Percentiles rank a stretch among this genome's conserved stretches.
phyloP scores from a whole-genome alignment of 257 asterid species.

The Solanum dulcamara region DNA sequence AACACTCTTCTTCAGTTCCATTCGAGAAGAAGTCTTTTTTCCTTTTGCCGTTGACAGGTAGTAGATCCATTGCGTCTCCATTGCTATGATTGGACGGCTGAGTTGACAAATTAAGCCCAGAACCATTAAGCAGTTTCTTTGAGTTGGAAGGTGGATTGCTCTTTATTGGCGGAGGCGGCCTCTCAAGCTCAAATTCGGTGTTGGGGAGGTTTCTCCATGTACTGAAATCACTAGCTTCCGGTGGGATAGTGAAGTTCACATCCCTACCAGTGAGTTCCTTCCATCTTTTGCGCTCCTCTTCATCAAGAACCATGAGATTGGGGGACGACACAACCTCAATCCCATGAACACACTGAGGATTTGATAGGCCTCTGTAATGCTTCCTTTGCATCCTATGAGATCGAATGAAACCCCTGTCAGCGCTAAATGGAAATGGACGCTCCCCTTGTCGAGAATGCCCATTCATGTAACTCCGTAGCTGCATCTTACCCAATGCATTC shows the following conservation, averaged over 20 bases:
- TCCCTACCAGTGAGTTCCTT: constrained; percentile 56
- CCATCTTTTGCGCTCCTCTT: constrained; percentile 64
- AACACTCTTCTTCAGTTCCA: constrained; percentile 39
- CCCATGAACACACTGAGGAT: constrained; percentile 73
- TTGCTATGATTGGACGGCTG: constrained; percentile 28
- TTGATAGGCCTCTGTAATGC: constrained; percentile 63
- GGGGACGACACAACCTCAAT: constrained; percentile 50
- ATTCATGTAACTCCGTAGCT: constrained; percentile 65
- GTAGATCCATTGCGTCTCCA: constrained; percentile 36
- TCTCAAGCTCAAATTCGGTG: constrained; percentile 58
- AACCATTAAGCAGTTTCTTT: constrained; percentile 49
- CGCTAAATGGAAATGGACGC: constrained; percentile 59
- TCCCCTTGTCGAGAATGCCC: constrained; percentile 79
- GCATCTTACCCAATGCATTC: constrained; percentile 80
- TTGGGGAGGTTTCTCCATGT: constrained; percentile 61
- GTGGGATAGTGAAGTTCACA: constrained; percentile 30
- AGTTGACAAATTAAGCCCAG: constrained; percentile 49
- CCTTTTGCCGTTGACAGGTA: constrained; percentile 41
- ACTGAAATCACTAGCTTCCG: constrained; percentile 52
- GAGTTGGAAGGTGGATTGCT: constrained; percentile 22
- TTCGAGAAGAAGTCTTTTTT: constrained; percentile 40
- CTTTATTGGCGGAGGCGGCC: constrained; percentile 31
- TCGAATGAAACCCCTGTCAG: constrained; percentile 55
- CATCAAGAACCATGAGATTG: constrained; percentile 35
- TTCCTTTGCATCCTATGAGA: constrained; percentile 74